Evolutionary conservation across 192 early-diverging fungal species (phyloP), one percentile per base, ranked within the genome.

Genomic region (Backusella liffmaniae): DNA sequence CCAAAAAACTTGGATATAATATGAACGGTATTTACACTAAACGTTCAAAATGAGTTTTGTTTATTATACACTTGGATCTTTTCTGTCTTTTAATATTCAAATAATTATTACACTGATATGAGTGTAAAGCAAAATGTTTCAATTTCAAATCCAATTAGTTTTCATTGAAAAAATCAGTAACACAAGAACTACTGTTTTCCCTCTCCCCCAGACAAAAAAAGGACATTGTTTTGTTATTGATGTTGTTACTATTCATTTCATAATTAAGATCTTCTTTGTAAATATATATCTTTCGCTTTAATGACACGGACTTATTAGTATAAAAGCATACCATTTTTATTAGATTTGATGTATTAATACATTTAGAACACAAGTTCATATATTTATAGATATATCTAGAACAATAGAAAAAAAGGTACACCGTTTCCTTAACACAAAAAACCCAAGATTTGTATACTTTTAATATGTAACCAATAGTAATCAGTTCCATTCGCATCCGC

Each of bases 351-450:
- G 1, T 65, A 30, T 30, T 65, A 29, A 23, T 29, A 30, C n/a
- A 65, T 65, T 65, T 65, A 23, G 23, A 65, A 65, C 21, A 65
- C 23, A 65, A 65, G 29, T 10, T 65, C 8, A 65, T 35, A 67
- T 67, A 35, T 35, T 67, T 67, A 67, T 67, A 67, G 66, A 32
- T 36, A 9, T 29, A 5, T 32, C 30, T 67, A 67, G 32, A 36
- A 67, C 66, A 67, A 36, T 62, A 62, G 56, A 62, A 62, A 62
- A 62, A 62, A 62, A 62, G n/a, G 18, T 62, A 62, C 12, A 12
- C 10, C 23, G 56, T 26, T 62, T 23, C 26, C 56, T 62, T 62
- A 29, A 62, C 21, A 62, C 21, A 62, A 62, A 29, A 62, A 62
- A 62, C 56, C 56, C 56, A 62, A 62, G 56, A 29, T 62, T 62